phyloP scores from a whole-genome alignment of 2,329 filamentous ascomycete species.

The Colletotrichum coccodes region DNA sequence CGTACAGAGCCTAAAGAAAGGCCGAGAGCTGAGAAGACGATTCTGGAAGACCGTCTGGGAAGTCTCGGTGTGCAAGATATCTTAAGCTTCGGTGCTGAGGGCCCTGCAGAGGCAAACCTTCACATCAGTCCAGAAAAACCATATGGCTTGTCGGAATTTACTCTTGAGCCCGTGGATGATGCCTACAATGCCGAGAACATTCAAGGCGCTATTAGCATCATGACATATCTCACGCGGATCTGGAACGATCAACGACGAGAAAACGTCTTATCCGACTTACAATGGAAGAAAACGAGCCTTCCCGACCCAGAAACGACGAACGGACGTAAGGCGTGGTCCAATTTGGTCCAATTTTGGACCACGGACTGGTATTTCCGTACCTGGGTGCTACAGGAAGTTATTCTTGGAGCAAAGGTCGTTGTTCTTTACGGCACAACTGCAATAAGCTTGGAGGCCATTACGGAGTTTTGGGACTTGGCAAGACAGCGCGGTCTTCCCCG shows the following conservation, averaged over 20 bases:
- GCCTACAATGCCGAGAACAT: background rate
- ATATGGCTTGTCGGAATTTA: background rate
- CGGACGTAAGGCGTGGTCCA: background rate
- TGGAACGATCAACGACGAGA: background rate
- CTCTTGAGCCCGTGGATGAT: background rate
- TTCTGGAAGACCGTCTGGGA: background rate
- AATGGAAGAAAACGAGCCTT: background rate
- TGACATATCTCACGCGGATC: conserved; percentile 11
- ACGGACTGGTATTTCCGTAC: conserved; percentile 27
- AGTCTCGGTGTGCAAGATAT: conserved; percentile 10
- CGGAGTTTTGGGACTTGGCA: conserved; percentile 9
- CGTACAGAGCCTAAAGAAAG: background rate
- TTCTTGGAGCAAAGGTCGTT: conserved; percentile 10
- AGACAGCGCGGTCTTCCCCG: background rate
- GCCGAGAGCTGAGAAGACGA: background rate
- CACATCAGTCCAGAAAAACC: background rate
- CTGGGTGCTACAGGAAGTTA: conserved; percentile 25
- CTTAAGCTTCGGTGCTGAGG: background rate
- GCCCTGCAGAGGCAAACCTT: background rate
- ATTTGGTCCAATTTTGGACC: conserved; percentile 9
- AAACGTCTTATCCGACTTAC: conserved; percentile 1
- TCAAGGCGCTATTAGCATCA: conserved; percentile 17
- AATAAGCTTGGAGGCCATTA: conserved; percentile 16
- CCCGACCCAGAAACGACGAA: background rate
- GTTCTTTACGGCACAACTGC: background rate